Percentiles rank a stretch among this genome's conserved stretches.
Conservation (phyloP, 129 eudicot species). For the carrot (Daucus carota) region DNA sequence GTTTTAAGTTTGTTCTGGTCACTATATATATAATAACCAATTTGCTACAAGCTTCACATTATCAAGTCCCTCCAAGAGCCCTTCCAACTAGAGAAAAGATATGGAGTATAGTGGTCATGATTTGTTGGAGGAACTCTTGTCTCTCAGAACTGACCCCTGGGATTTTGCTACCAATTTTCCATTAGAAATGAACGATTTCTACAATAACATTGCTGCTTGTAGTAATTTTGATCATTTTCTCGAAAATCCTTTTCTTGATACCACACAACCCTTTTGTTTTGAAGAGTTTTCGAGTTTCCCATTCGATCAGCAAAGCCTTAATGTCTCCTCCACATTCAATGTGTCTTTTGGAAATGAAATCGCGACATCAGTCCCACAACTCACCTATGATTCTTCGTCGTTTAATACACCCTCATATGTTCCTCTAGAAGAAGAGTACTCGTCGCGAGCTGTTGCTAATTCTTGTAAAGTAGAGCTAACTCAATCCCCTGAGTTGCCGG, state of each 20-base stretch:
- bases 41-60: background rate
- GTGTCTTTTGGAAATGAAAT: conserved; percentile 25
- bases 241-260: conserved; percentile 16
- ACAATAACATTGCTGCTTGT: conserved; percentile 13
- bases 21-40: background rate
- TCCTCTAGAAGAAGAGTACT: conserved; percentile 19
- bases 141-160: conserved; percentile 33
- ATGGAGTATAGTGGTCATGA: conserved; percentile 51
- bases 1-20: background rate
- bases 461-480: conserved; percentile 23
- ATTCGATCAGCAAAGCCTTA: conserved; percentile 33
- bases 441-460: conserved; percentile 4
- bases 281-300: conserved; percentile 23
- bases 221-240: conserved; percentile 16
- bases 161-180: conserved; percentile 17
- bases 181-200: conserved; percentile 19
- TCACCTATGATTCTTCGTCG: conserved; percentile 13
- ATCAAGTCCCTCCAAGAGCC: background rate
- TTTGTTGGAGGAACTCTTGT: conserved; percentile 49
- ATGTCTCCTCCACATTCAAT: conserved; percentile 17
- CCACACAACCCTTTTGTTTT: conserved; percentile 26
- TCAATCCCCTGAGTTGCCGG: conserved; percentile 10
- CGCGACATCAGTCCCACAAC: background rate
- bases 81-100: conserved; percentile 1
- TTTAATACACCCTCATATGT: conserved; percentile 29